Percentiles rank a stretch among this genome's conserved stretches.
Conservation (phyloP, 371 early-diverging fungal species). For the Rhizopus sp. region DNA sequence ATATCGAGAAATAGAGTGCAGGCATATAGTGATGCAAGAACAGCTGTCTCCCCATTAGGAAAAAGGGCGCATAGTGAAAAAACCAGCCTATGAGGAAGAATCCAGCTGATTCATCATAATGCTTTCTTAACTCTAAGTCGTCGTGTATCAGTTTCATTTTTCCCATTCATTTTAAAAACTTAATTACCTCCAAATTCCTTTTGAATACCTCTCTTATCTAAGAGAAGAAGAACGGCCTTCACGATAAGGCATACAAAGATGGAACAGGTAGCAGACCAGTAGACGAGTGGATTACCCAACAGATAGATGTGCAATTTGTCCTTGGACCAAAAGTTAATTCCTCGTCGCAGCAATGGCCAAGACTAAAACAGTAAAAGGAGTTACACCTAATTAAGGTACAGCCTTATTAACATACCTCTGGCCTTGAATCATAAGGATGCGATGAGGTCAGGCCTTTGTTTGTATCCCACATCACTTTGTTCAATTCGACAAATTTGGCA, state of each 20-base stretch:
- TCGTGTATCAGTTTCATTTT: neutral
- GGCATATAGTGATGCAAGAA: conserved; percentile 99
- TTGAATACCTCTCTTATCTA: conserved; percentile 77
- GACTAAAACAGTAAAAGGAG: conserved; percentile 33
- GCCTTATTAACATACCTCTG: conserved; percentile 39
- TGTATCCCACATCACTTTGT: conserved; percentile 85
- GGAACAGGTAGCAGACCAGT: conserved; percentile 80
- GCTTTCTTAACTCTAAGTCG: conserved; percentile 38
- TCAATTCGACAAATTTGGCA: conserved; percentile 83
- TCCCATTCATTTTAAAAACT: neutral
- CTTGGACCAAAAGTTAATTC: conserved; percentile 93
- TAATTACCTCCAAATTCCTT: conserved; percentile 54
- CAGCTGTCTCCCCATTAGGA: conserved; percentile 93
- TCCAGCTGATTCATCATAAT: conserved; percentile 75
- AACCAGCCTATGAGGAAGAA: conserved; percentile 90
- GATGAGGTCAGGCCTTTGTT: conserved; percentile 88
- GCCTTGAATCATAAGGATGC: conserved; percentile 94
- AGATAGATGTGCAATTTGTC: conserved; percentile 86
- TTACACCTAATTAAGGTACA: neutral
- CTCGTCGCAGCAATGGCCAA: conserved; percentile 91
- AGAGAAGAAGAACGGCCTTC: conserved; percentile 63
- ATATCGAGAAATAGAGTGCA: conserved; percentile 82
- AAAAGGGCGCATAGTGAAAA: conserved; percentile 96
- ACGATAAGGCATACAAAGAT: conserved; percentile 62
- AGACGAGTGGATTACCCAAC: conserved; percentile 95